Evolutionary conservation across 169 alveolate genomes (phyloP).

Genomic region (Cryptosporidium canis): DNA sequence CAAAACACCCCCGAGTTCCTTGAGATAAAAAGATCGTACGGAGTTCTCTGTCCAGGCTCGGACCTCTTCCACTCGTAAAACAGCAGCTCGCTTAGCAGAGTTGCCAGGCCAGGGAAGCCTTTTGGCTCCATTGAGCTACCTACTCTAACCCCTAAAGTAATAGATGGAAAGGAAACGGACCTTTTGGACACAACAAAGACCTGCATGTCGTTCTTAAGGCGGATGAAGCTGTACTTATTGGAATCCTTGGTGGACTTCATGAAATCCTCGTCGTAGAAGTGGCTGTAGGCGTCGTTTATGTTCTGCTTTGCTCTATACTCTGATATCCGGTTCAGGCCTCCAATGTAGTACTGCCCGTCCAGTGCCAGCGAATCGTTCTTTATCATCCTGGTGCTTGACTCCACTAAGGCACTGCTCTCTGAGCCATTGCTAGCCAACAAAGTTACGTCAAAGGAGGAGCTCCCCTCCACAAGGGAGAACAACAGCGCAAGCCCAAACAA

Average conservation of each 20-base stretch:
- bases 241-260: slow-evolving; percentile 5
- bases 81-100: slow-evolving; percentile 32
- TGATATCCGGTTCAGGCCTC: slow-evolving; percentile 19
- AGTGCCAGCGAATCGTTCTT: slow-evolving; percentile 39
- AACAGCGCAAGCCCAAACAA: not conserved
- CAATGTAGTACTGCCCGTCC: not conserved
- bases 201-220: slow-evolving; percentile 30
- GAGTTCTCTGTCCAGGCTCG: not conserved
- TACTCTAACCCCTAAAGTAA: slow-evolving; percentile 47
- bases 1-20: slow-evolving; percentile 14
- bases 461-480: not conserved
- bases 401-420: not conserved
- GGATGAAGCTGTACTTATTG: slow-evolving; percentile 23
- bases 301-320: slow-evolving; percentile 19
- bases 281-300: not conserved
- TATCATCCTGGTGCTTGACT: not conserved
- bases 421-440: not conserved
- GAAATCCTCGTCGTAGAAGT: slow-evolving; percentile 36
- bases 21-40: slow-evolving; percentile 5
- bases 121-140: slow-evolving; percentile 60
- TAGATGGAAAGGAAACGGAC: not conserved
- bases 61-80: slow-evolving; percentile 39
- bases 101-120: slow-evolving; percentile 35
- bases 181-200: slow-evolving; percentile 42
- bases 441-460: not conserved